Percentiles rank a stretch among this genome's conserved stretches.
These are phyloP conservation scores for Mimosa bimucronata DNA, from an alignment of 306 rosid species.

Conservation along the genomic window DNA sequence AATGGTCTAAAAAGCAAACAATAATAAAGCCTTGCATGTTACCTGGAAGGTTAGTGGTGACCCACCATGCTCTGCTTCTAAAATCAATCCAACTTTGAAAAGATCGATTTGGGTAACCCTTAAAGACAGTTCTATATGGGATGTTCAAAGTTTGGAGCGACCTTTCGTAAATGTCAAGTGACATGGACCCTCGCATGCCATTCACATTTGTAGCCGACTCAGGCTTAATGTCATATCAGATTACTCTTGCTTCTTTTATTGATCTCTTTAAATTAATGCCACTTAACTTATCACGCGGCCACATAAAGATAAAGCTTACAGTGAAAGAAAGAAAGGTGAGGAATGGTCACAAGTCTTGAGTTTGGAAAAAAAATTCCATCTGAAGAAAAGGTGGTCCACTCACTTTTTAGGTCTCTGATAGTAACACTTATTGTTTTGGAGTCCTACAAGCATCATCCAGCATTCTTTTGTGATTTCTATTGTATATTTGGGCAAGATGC, in stretches of 20 bases:
- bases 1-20: slow-evolving; percentile 37
- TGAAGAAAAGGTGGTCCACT: slow-evolving; percentile 29
- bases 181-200: slow-evolving; percentile 48
- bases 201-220: slow-evolving; percentile 39
- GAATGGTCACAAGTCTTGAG: slow-evolving; percentile 30
- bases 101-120: slow-evolving; percentile 45
- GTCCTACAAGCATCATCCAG: neutral
- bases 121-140: slow-evolving; percentile 39
- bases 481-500: slow-evolving; percentile 21
- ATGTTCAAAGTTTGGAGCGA: slow-evolving; percentile 37
- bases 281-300: slow-evolving; percentile 47
- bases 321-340: slow-evolving; percentile 25
- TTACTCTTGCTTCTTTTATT: slow-evolving; percentile 35
- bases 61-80: slow-evolving; percentile 53
- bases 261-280: slow-evolving; percentile 36
- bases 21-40: slow-evolving; percentile 54
- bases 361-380: slow-evolving; percentile 40
- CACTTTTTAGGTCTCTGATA: slow-evolving; percentile 31
- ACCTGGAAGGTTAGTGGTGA: slow-evolving; percentile 45
- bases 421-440: slow-evolving; percentile 12
- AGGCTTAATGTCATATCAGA: slow-evolving; percentile 43
- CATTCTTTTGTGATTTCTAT: slow-evolving; percentile 34
- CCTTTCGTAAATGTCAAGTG: slow-evolving; percentile 50
- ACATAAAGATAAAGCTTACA: slow-evolving; percentile 40
- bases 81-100: slow-evolving; percentile 45